These are phyloP conservation scores for Phytophthora boehmeriae DNA, from an alignment of 352 stramenopile species.

Conservation along the genomic window DNA sequence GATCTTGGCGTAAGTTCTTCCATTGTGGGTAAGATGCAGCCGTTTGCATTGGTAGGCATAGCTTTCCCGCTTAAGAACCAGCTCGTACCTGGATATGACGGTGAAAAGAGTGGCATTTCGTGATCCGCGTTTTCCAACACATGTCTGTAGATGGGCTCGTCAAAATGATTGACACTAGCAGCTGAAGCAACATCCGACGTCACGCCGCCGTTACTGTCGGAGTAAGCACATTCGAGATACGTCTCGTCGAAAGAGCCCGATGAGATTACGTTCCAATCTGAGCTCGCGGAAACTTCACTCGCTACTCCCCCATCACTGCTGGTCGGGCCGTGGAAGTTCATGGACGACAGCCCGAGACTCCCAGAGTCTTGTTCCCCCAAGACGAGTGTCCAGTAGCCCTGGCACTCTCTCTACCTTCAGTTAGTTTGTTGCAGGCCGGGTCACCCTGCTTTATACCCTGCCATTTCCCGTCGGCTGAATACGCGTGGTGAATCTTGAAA, in stretches of 20 bases:
- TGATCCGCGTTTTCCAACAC: conserved; percentile 30
- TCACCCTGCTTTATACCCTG: conserved; percentile 32
- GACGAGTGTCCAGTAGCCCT: neutral
- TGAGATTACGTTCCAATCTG: conserved; percentile 39
- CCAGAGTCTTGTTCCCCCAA: conserved; percentile 1
- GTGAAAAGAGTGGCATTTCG: conserved; percentile 36
- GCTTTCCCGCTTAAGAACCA: conserved; percentile 37
- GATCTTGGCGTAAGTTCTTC: conserved; percentile 24
- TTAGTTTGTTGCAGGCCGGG: neutral
- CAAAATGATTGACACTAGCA: conserved; percentile 29
- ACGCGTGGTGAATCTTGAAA: conserved; percentile 17
- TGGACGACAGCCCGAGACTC: neutral
- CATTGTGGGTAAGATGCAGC: conserved; percentile 25
- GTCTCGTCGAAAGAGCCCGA: conserved; percentile 44
- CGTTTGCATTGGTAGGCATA: conserved; percentile 9
- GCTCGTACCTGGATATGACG: conserved; percentile 36
- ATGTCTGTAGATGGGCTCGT: conserved; percentile 37
- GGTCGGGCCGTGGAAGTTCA: conserved; percentile 8
- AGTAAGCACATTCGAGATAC: conserved; percentile 39
- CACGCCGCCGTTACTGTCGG: conserved; percentile 1
- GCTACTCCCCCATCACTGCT: conserved; percentile 11
- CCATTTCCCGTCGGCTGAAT: conserved; percentile 32
- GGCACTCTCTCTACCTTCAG: conserved; percentile 3
- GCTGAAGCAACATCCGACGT: conserved; percentile 21
- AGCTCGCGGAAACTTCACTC: conserved; percentile 13